Evolutionary conservation across 768 basidiomycete species (phyloP), one percentile per base, ranked within the genome.

Genomic region (Kwoniella sp.): DNA sequence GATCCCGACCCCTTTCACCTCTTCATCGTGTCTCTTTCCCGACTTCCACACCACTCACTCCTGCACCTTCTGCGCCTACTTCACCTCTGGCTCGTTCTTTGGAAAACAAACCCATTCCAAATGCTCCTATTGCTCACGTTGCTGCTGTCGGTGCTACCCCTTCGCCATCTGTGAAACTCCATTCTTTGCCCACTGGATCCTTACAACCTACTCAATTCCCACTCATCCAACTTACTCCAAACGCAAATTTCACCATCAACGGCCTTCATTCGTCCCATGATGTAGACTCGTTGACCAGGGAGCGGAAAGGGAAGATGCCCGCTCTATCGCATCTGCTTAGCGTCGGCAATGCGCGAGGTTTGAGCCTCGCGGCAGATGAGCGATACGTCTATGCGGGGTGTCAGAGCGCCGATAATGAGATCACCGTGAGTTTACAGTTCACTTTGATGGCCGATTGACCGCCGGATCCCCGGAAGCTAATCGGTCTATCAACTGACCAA

Each of bases 361-460:
- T 80, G 55, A 70, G 76, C 56, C 61, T 80, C 2, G 89, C 88
- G 28, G 88, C 91, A 1, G 88, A 89, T 74, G 84, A 85, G 5
- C 76, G 83, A 13, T 85, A 90, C 74, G 90, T 95, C 51, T 95
- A 90, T 76, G 89, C 88, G 61, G 92, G 92, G 0, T 90, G 87
- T 70, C 92, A 93, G 75, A 86, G 85, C 54, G 82, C 86, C 63
- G 87, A 90, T 73, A 77, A 80, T 58, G 77, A 75, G 54, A 92
- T 94, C 61, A 86, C 86, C 56, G 92, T 92, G 69, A 70, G 86
- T 68, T n/a, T n/a, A n/a, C n/a, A n/a, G n/a, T n/a, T n/a, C n/a
- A n/a, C 2, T 22, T n/a, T n/a, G n/a, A n/a, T n/a, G n/a, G n/a
- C n/a, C n/a, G n/a, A n/a, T n/a, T n/a, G n/a, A n/a, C n/a, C n/a